These are phyloP conservation scores for Penicillium paradoxum DNA, from an alignment of 495 filamentous ascomycete genomes.

Conservation along the genomic window DNA sequence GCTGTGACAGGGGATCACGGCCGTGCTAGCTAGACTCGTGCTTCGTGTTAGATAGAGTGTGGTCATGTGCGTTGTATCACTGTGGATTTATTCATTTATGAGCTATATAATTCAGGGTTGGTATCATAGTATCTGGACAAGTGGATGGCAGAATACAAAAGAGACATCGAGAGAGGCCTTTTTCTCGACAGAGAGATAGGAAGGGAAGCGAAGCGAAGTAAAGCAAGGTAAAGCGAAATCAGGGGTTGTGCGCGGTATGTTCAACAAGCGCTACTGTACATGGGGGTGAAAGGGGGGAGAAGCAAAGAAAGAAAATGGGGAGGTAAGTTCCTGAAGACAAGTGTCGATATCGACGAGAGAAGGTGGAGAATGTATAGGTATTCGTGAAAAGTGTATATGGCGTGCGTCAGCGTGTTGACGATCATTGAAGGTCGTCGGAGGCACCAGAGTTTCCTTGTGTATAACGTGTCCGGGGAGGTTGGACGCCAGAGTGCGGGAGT, in stretches of 20 bases:
- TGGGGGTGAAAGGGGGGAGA: background rate
- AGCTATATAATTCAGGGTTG: constrained; percentile 1
- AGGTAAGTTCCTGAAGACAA: background rate
- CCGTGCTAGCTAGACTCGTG: too few species aligned
- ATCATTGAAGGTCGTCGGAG: background rate
- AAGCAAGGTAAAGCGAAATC: background rate
- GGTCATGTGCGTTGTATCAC: background rate
- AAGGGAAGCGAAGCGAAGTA: too few species aligned
- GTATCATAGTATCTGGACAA: constrained; percentile 14
- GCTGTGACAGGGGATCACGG: too few species aligned
- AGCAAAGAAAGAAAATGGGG: background rate
- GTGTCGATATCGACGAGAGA: background rate
- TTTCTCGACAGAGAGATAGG: background rate
- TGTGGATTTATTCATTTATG: background rate
- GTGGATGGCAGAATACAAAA: background rate
- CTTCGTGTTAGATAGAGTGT: background rate
- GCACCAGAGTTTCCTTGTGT: background rate
- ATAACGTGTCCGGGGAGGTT: constrained; percentile 1
- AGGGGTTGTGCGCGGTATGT: background rate
- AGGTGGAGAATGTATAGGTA: background rate
- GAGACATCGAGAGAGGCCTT: background rate
- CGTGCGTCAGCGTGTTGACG: constrained; percentile 3
- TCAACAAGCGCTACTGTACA: background rate
- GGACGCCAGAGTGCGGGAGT: constrained; percentile 9
- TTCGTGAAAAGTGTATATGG: background rate